Evolutionary conservation across 345 rosid species (phyloP), one percentile per base, ranked within the genome.

Genomic region (Sisymbrium irio): DNA sequence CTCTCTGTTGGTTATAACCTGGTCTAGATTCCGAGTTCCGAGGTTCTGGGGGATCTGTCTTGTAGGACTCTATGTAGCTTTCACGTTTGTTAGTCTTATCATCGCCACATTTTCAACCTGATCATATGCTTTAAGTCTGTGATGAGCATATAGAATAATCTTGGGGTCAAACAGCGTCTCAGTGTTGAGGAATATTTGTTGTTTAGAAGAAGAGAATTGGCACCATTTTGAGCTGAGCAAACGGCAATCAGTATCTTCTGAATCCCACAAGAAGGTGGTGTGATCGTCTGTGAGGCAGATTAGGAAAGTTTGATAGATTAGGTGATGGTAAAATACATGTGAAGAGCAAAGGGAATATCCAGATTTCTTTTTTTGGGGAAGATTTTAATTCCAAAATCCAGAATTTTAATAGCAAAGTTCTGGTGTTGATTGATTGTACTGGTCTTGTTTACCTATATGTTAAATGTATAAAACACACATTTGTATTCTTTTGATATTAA

Each of bases 11-110:
- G 97, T 95, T 64, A 82, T 91, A 71, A 95, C 96, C 41, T 95
- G 99, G 99, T 84, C 81, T 72, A 88, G 97, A 80, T 95, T 95
- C 81, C 86, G 92, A 37, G 96, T 95, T 54, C 99, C 96, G 3
- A 84, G 83, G 56, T 87, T 89, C 46, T 92, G 97, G 97, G 99
- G 99, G 27, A 84, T 95, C 75, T 95, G 90, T 83, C 97, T 95
- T 53, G 97, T 95, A 8, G 89, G 96, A 50, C 86, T 92, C 18
- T 95, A 95, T 68, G 84, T 85, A 7, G 56, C 84, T 51, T 95
- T 95, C 73, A 86, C 84, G 56, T 65, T 81, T 22, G 86, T 92
- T 67, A 95, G 91, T 68, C 51, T 95, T 40, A 55, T 88, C 42
- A 86, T 89, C 35, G 89, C 93, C 57, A 82, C 25, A 68, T 85